These are phyloP conservation scores for Ascochyta pisi DNA, from an alignment of 2,329 filamentous ascomycete genomes.

Conservation along the genomic window DNA sequence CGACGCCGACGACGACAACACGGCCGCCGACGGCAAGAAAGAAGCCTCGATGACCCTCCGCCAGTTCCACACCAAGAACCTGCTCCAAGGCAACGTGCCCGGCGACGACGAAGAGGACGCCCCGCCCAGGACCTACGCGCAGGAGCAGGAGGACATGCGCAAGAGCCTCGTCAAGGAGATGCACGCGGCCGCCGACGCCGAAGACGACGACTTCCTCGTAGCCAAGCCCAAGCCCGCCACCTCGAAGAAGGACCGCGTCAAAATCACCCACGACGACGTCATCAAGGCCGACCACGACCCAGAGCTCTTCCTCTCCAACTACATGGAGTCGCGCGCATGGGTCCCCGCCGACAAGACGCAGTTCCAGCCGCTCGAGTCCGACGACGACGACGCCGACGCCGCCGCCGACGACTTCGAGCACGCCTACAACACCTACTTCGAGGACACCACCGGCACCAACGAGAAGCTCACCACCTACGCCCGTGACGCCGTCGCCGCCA, in stretches of 20 bases:
- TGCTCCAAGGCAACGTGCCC: constrained; percentile 75
- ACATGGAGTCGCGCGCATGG: constrained; percentile 92
- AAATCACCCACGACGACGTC: constrained; percentile 63
- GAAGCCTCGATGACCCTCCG: constrained; percentile 85
- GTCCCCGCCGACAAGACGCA: constrained; percentile 69
- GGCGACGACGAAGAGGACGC: constrained; percentile 63
- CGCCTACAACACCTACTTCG: constrained; percentile 95
- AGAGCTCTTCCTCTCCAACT: constrained; percentile 92
- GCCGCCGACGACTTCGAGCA: constrained; percentile 87
- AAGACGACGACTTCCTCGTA: constrained; percentile 78
- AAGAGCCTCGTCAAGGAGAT: constrained; percentile 80
- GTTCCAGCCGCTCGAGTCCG: constrained; percentile 87
- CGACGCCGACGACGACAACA: constrained; percentile 38
- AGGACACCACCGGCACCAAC: constrained; percentile 87
- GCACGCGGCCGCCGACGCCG: constrained; percentile 66
- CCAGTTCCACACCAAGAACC: constrained; percentile 91
- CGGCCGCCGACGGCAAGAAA: constrained; percentile 59
- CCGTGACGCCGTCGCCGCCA: constrained; percentile 80
- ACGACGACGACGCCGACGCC: constrained; percentile 78
- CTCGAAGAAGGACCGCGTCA: constrained; percentile 38
- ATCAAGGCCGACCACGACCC: constrained; percentile 84
- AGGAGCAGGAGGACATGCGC: constrained; percentile 88
- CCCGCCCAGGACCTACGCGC: constrained; percentile 74
- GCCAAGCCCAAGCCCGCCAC: constrained; percentile 64
- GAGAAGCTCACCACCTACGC: constrained; percentile 88